Conservation (phyloP, 352 stramenopile species). For the Lagenidium giganteum region DNA sequence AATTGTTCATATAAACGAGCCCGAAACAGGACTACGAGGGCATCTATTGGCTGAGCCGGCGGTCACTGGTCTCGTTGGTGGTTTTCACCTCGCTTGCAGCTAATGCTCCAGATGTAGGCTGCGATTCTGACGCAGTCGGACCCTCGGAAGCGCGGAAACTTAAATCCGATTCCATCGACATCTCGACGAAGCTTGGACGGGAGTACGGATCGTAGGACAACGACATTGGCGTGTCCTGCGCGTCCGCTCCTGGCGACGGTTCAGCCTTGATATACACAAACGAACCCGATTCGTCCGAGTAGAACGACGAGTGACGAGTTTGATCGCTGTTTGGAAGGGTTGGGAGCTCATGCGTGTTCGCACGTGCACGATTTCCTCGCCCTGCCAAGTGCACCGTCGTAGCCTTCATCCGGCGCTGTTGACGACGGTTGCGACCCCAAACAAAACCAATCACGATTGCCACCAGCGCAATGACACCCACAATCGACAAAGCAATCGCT, state of each 20-base stretch:
- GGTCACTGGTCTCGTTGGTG: neutral
- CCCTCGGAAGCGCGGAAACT: conserved; percentile 10
- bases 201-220: conserved; percentile 18
- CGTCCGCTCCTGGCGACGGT: conserved; percentile 4
- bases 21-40: neutral
- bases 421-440: conserved; percentile 6
- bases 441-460: conserved; percentile 23
- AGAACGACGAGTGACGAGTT: conserved; percentile 2
- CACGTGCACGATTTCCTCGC: too few relatives aligned
- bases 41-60: neutral
- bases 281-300: neutral
- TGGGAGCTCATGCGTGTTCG: neutral
- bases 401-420: conserved; percentile 8
- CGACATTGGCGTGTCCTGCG: conserved; percentile 14
- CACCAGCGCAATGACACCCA: conserved; percentile 23
- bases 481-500: too few relatives aligned
- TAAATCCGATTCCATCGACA: conserved; percentile 16
- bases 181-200: conserved; percentile 14
- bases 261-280: conserved; percentile 9
- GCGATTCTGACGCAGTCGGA: neutral
- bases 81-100: neutral
- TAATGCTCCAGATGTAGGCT: conserved; percentile 3
- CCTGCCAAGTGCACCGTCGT: neutral
- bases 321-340: neutral
- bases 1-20: neutral